A percentile compares a stretch with the other conserved stretches of the same genome.
Conservation (phyloP, 352 stramenopile genomes). For the Globisporangium polare region DNA sequence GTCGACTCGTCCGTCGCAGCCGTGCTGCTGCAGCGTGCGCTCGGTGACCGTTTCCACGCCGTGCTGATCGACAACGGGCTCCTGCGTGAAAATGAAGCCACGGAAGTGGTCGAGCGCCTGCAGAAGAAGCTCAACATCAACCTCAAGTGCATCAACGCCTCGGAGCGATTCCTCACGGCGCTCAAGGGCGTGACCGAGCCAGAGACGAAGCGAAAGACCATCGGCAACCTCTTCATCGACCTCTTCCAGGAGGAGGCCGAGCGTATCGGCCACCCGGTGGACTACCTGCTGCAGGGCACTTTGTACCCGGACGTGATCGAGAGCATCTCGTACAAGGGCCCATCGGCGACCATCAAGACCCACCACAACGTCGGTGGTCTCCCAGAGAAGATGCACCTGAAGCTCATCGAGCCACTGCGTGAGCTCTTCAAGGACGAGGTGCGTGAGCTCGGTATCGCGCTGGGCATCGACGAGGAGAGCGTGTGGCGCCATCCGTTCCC, state of each 20-base stretch:
- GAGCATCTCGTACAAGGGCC: slow-evolving; percentile 98
- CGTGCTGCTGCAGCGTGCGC: slow-evolving; percentile 96
- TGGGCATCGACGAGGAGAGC: slow-evolving; percentile 97
- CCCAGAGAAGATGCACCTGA: slow-evolving; percentile 97
- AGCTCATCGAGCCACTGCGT: slow-evolving; percentile 98
- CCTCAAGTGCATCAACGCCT: slow-evolving; percentile 95
- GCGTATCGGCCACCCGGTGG: slow-evolving; percentile 77
- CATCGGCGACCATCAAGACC: slow-evolving; percentile 99
- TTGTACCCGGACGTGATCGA: slow-evolving; percentile 99
- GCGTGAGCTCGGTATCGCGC: slow-evolving; percentile 94
- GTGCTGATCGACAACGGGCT: slow-evolving; percentile 99
- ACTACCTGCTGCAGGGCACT: slow-evolving; percentile 98
- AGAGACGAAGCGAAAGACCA: slow-evolving; percentile 99
- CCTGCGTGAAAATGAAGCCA: slow-evolving; percentile 95
- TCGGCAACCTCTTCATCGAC: slow-evolving; percentile 99
- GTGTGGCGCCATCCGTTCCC: slow-evolving; percentile 99
- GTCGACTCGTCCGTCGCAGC: slow-evolving; percentile 99
- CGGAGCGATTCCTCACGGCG: slow-evolving; percentile 93
- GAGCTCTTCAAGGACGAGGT: slow-evolving; percentile 99
- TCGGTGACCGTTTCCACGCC: slow-evolving; percentile 98
- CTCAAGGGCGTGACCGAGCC: slow-evolving; percentile 95
- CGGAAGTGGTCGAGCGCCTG: slow-evolving; percentile 88
- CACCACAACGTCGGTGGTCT: slow-evolving; percentile 99
- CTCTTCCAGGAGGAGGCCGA: slow-evolving; percentile 94
- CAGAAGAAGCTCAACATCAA: slow-evolving; percentile 94